Base-by-base conservation (phyloP, 768 basidiomycete genomes). In the Lyophyllum decastes region DNA sequence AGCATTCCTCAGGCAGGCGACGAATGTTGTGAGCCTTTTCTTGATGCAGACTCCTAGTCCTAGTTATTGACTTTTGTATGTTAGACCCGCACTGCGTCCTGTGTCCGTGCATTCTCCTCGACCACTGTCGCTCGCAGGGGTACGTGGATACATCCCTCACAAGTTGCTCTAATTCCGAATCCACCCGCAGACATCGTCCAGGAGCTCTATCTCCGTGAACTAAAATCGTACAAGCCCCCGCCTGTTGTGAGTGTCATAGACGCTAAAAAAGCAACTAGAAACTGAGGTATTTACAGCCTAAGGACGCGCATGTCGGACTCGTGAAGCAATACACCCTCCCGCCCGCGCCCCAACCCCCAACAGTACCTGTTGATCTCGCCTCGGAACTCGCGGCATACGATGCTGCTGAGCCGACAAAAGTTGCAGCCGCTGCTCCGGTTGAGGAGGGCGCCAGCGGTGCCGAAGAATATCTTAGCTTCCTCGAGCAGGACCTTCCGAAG, bases 171-270 rank as follows among this genome's bases (percentile, higher is more conserved):
- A 64, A 74, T 73, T 68, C 75, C 77, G 76, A 73, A 70, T 76
- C 66, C 64, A 66, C 72, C 76, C 72, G 75, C 70, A 97, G 95
- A 97, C 80, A 80, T 95, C 69, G 82, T 98, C 52, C 92, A 95
- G 83, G 94, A 97, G 62, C 72, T 97, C 55, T 98, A 98, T 76
- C 66, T 98, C 64, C 87, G 82, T 68, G 90, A 96, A 78, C 82
- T 98, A 67, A 95, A 91, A 76, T 73, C 83, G 4, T 98, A 95
- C 85, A 96, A 93, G 80, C 81, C 92, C 40, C 77, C 86, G 34
- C 76, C 85, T 5, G 72, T 70, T 46, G 94, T 95, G 66, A 72
- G 92, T 82, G n/a, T 22, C 33, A 45, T 59, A 40, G 16, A 25
- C 11, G 26, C 5, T n/a, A 4, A 2, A 35, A 45, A n/a, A 46